phyloP scores from a whole-genome alignment of 1,139 yeast genomes.

The Kazachstania sp. region DNA sequence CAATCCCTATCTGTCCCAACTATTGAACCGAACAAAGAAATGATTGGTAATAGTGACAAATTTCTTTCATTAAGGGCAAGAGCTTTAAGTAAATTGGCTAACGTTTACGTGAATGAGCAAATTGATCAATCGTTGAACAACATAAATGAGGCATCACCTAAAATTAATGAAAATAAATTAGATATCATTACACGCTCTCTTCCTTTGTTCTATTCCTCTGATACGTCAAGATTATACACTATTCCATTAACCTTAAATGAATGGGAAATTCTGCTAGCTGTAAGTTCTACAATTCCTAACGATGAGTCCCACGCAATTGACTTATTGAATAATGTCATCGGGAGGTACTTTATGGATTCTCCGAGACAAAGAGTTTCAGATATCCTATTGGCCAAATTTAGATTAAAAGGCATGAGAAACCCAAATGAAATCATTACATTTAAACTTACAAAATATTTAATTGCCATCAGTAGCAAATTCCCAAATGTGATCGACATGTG shows the following conservation, averaged over 20 bases:
- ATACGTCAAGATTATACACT: slow-evolving; percentile 23
- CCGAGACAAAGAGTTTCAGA: slow-evolving; percentile 48
- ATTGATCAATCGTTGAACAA: not conserved
- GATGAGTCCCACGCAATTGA: slow-evolving; percentile 42
- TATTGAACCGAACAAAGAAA: not conserved
- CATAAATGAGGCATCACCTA: not conserved
- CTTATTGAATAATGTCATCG: slow-evolving; percentile 43
- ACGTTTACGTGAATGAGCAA: slow-evolving; percentile 28
- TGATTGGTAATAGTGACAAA: slow-evolving; percentile 11
- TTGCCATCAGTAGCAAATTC: slow-evolving; percentile 29
- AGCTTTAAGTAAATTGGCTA: slow-evolving; percentile 48
- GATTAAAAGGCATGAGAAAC: slow-evolving; percentile 40
- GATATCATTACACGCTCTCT: slow-evolving; percentile 20
- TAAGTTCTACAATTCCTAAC: slow-evolving; percentile 43
- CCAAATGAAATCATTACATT: slow-evolving; percentile 35
- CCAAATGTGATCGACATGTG: slow-evolving; percentile 25
- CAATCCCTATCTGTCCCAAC: no score
- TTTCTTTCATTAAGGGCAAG: slow-evolving; percentile 40
- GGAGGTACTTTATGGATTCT: slow-evolving; percentile 51
- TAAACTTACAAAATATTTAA: slow-evolving; percentile 30
- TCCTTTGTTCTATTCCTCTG: slow-evolving; percentile 24
- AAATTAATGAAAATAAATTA: slow-evolving; percentile 7
- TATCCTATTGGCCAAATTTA: slow-evolving; percentile 36
- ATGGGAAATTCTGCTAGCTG: slow-evolving; percentile 61
- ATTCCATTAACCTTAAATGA: slow-evolving; percentile 49